Percentiles rank a stretch among this genome's conserved stretches.
Conservation (phyloP, 164 flowering plant genomes). For the Sedum album region DNA sequence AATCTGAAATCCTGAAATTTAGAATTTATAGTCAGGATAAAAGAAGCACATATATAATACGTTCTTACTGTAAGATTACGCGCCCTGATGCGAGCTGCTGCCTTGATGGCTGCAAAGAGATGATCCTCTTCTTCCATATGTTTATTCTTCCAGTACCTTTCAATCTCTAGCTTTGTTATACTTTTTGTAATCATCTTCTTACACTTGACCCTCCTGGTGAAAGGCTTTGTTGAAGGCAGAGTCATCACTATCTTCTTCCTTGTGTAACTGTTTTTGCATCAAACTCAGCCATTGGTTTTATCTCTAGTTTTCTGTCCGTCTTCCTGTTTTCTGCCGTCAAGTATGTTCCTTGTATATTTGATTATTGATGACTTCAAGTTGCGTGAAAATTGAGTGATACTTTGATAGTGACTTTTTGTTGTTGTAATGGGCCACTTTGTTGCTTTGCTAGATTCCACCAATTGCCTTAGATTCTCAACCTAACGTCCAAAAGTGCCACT, state of each 20-base stretch:
- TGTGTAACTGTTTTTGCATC: neutral
- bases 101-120: constrained; percentile 61
- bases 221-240: constrained; percentile 26
- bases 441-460: neutral
- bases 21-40: too few species aligned
- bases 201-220: constrained; percentile 10
- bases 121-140: constrained; percentile 67
- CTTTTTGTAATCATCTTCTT: constrained; percentile 19
- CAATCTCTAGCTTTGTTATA: constrained; percentile 64
- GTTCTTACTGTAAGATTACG: constrained; percentile 41
- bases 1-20: neutral
- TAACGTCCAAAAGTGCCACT: neutral
- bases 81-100: constrained; percentile 67
- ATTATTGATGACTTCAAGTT: constrained; percentile 1
- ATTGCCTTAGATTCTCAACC: neutral
- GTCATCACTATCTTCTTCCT: constrained; percentile 4
- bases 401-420: neutral
- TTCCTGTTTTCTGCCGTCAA: neutral
- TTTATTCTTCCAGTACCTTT: constrained; percentile 57
- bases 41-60: neutral
- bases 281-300: constrained; percentile 1
- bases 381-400: constrained; percentile 6
- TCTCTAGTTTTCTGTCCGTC: neutral
- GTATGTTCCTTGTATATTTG: neutral
- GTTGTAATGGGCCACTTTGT: neutral